Percentiles rank a stretch among this genome's conserved stretches.
These are phyloP conservation scores for Thelonectria blattea DNA, from an alignment of 2,329 filamentous ascomycete genomes.

Conservation along the genomic window DNA sequence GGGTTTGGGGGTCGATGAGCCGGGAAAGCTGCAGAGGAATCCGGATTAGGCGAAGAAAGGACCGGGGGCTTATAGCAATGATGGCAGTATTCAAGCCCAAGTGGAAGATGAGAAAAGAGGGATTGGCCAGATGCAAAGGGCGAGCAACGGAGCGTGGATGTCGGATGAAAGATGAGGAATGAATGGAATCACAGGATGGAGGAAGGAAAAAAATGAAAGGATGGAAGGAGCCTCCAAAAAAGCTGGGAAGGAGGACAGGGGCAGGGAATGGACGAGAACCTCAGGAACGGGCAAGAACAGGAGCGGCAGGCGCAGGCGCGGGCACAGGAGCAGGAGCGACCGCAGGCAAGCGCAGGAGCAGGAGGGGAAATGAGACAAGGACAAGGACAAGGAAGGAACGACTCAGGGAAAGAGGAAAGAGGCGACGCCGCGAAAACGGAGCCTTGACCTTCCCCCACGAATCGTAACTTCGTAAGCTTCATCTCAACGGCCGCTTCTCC, in stretches of 20 bases:
- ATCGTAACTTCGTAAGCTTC: not conserved
- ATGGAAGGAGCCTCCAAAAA: not conserved
- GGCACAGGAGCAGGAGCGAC: too few species aligned
- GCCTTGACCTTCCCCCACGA: conserved; percentile 2
- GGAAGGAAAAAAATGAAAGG: not conserved
- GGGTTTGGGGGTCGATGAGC: not conserved
- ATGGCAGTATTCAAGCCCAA: too few species aligned
- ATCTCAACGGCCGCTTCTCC: not conserved
- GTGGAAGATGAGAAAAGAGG: not conserved
- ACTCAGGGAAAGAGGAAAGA: conserved; percentile 18
- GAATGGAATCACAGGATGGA: not conserved
- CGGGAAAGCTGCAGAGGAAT: not conserved
- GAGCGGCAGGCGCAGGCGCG: not conserved
- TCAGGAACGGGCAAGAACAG: conserved; percentile 1
- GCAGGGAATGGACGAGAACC: not conserved
- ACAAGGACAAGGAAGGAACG: conserved; percentile 1
- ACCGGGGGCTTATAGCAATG: not conserved
- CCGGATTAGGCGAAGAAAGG: not conserved
- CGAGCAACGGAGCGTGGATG: not conserved
- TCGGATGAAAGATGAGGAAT: not conserved
- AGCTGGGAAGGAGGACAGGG: not conserved
- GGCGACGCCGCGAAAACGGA: conserved; percentile 15
- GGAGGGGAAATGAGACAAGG: conserved; percentile 1
- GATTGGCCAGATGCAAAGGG: not conserved
- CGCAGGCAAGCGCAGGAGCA: too few species aligned